phyloP scores from a whole-genome alignment of 768 basidiomycete species.

The Suillus lakei region DNA sequence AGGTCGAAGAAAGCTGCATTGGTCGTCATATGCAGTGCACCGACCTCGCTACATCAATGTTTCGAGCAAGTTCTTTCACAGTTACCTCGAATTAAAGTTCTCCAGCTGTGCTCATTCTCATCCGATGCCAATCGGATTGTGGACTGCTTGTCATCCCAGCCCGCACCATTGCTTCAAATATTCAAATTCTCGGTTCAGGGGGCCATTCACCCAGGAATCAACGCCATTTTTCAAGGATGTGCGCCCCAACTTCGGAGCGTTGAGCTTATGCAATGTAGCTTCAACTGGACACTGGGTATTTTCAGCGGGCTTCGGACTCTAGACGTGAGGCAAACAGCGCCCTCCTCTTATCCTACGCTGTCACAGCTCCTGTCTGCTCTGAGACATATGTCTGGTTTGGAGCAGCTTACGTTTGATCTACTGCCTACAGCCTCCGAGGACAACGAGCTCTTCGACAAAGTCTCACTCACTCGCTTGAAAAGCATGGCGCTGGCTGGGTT shows the following conservation, averaged over 20 bases:
- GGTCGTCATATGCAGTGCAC: slow-evolving; percentile 33
- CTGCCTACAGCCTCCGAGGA: slow-evolving; percentile 13
- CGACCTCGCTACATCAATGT: slow-evolving; percentile 6
- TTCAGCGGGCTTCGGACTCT: slow-evolving; percentile 33
- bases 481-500: background rate
- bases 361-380: background rate
- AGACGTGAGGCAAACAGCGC: background rate
- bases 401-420: background rate
- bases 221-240: slow-evolving; percentile 34
- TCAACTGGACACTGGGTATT: slow-evolving; percentile 41
- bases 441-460: background rate
- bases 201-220: slow-evolving; percentile 18
- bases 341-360: background rate
- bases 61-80: slow-evolving; percentile 32
- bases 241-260: slow-evolving; percentile 40
- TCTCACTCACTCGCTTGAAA: background rate
- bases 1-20: slow-evolving; percentile 47
- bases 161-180: slow-evolving; percentile 40
- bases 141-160: slow-evolving; percentile 18
- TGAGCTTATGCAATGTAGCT: slow-evolving; percentile 38
- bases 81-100: slow-evolving; percentile 37
- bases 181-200: slow-evolving; percentile 30
- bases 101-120: slow-evolving; percentile 32
- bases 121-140: slow-evolving; percentile 27
- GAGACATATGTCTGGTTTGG: slow-evolving; percentile 1